Evolutionary conservation across 2,329 filamentous ascomycete genomes (phyloP), one percentile per base, ranked within the genome.

Genomic region (Cladosporium sp.): DNA sequence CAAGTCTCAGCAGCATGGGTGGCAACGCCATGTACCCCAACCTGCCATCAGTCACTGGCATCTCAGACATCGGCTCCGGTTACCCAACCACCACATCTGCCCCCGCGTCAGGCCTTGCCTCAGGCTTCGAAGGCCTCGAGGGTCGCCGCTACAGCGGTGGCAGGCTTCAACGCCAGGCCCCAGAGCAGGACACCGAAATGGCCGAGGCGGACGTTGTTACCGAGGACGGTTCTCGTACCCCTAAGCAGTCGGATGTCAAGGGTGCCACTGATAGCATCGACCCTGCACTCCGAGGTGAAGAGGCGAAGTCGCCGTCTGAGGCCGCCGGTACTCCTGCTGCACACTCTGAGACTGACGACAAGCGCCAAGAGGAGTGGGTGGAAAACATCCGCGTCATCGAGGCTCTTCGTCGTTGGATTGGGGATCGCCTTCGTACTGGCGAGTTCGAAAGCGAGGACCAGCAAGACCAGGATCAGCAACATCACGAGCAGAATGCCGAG

Each of bases 1-100:
- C 82, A 66, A 89, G 85, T 75, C 84, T 92, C 76, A 71, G 74
- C 66, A 75, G 73, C 67, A 71, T 68, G 63, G 84, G 83, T 26
- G 81, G 81, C 53, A 86, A 86, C 53, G 85, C 87, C 72, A 86
- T 91, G 79, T 95, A 95, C 77, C 91, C 91, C 21, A 91, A 83
- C 69, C 85, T 95, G 34, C 91, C 87, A 16, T 85, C 90, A 54
- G 88, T 91, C 60, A 88, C 85, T 66, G 85, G 88, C 53, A 89
- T 89, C 75, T 86, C 86, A 62, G 83, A 83, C 65, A 82, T 85
- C 74, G 77, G 81, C 28, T 76, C 79, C 56, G 80, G 79, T 48
- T 91, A 90, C 73, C 84, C 85, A 1, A 84, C 88, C 32, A 88
- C 90, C 3, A 86, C 88, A 43, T 88, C 85, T n/a, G 86, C 86